Conservation (phyloP, 2,329 filamentous ascomycete species). For the Fusarium irregulare region DNA sequence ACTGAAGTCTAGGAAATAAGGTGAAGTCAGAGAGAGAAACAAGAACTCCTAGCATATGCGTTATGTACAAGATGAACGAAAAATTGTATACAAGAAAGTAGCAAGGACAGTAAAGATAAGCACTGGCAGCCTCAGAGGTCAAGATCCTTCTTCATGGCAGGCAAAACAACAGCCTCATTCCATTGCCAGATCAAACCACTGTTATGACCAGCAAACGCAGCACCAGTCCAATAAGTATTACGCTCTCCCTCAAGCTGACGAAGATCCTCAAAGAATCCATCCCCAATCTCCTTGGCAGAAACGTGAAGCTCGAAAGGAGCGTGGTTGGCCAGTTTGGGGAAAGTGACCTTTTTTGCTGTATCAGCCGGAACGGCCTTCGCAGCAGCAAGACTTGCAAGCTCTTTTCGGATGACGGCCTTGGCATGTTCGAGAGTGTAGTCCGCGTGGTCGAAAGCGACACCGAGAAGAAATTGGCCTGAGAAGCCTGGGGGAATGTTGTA, state of each 20-base stretch:
- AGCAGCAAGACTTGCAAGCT: constrained; percentile 17
- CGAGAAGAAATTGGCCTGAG: constrained; percentile 10
- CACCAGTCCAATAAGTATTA: constrained; percentile 40
- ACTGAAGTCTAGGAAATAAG: not conserved
- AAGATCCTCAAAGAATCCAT: constrained; percentile 30
- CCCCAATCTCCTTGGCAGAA: not conserved
- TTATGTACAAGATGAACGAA: accelerated
- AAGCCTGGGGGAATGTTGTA: not conserved
- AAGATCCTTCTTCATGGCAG: constrained; percentile 31
- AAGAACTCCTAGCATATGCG: not conserved
- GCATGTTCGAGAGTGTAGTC: constrained; percentile 11
- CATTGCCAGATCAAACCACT: constrained; percentile 37
- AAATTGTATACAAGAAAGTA: too few species aligned
- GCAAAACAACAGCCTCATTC: constrained; percentile 33
- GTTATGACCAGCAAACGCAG: constrained; percentile 37
- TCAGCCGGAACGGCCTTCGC: constrained; percentile 1
- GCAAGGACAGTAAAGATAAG: not conserved
- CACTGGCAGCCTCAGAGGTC: not conserved
- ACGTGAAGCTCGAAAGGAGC: constrained; percentile 33
- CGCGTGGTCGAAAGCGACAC: constrained; percentile 3
- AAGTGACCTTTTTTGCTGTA: constrained; percentile 4
- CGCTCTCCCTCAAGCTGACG: constrained; percentile 17
- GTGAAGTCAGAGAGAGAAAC: too few species aligned
- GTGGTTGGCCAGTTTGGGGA: constrained; percentile 20
- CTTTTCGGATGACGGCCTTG: constrained; percentile 12